These are phyloP conservation scores for Aspergillus floridensis DNA, from an alignment of 2,329 filamentous ascomycete species.

Conservation along the genomic window DNA sequence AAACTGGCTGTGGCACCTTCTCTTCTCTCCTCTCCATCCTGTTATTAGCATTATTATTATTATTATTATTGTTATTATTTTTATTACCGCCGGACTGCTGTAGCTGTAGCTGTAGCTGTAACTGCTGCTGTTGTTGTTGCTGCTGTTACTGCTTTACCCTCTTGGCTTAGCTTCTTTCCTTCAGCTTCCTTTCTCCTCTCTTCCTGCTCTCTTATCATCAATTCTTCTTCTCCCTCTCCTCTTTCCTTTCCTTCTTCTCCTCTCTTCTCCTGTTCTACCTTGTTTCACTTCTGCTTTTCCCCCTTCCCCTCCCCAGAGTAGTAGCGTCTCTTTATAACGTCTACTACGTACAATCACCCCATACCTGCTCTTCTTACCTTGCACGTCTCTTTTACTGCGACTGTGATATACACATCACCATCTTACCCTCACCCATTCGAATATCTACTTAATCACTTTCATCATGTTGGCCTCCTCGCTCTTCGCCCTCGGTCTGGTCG, in stretches of 20 bases:
- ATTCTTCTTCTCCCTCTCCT: not conserved
- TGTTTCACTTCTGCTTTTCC: not conserved
- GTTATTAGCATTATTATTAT: too few species aligned
- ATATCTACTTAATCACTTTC: not conserved
- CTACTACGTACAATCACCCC: not conserved
- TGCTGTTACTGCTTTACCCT: not conserved
- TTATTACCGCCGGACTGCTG: not conserved
- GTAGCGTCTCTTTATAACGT: not conserved
- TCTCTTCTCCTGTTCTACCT: not conserved
- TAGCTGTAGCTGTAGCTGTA: not conserved
- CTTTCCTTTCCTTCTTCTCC: not conserved
- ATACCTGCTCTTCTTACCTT: not conserved
- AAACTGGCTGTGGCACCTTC: not conserved
- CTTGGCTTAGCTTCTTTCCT: not conserved
- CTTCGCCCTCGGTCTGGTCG: conserved; percentile 7
- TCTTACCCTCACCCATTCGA: not conserved
- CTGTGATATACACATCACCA: not conserved
- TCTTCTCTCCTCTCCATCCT: too few species aligned
- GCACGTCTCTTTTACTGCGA: not conserved
- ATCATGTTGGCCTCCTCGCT: conserved; percentile 9
- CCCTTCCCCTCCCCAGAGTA: not conserved
- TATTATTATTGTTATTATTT: not conserved
- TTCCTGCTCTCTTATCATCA: not conserved
- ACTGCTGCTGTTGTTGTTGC: not conserved
- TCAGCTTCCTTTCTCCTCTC: not conserved